Conservation (phyloP, 2,329 filamentous ascomycete genomes). For the Ilyonectria mors-panacis region DNA sequence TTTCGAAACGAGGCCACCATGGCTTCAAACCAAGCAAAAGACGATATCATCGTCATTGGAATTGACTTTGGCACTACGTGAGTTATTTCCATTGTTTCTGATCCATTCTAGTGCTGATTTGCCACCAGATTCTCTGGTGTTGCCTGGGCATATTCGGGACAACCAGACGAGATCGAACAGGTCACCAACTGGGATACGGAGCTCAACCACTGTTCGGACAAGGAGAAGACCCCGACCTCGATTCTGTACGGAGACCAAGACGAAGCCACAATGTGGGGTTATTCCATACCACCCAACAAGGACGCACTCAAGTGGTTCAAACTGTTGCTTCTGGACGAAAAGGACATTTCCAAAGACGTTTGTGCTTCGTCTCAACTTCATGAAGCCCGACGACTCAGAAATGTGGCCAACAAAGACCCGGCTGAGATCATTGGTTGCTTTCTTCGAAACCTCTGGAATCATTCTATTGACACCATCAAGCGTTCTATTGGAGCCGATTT, state of each 20-base stretch:
- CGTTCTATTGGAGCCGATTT: slow-evolving; percentile 40
- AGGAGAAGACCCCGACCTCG: slow-evolving; percentile 51
- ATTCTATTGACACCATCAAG: slow-evolving; percentile 45
- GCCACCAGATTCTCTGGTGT: slow-evolving; percentile 56
- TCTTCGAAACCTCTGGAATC: slow-evolving; percentile 51
- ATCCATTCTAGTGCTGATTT: neutral
- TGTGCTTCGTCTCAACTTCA: slow-evolving; percentile 40
- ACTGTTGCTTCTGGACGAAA: slow-evolving; percentile 53
- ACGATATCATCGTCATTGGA: slow-evolving; percentile 54
- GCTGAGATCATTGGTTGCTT: slow-evolving; percentile 52
- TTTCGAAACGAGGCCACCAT: slow-evolving; percentile 9
- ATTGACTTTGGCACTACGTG: slow-evolving; percentile 65
- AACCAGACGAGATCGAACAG: slow-evolving; percentile 47
- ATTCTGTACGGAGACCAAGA: slow-evolving; percentile 35
- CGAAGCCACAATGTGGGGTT: slow-evolving; percentile 49
- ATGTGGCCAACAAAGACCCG: slow-evolving; percentile 32
- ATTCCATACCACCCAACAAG: slow-evolving; percentile 41
- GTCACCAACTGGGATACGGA: slow-evolving; percentile 51
- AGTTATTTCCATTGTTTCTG: slow-evolving; percentile 14
- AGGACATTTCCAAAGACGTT: slow-evolving; percentile 48
- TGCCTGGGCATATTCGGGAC: slow-evolving; percentile 54
- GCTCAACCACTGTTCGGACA: slow-evolving; percentile 43
- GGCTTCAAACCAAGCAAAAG: neutral
- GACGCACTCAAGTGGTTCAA: slow-evolving; percentile 59
- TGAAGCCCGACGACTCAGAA: slow-evolving; percentile 7